Evolutionary conservation across 257 asterid genomes (phyloP), one percentile per base, ranked within the genome.

Genomic region (Lithospermum erythrorhizon): DNA sequence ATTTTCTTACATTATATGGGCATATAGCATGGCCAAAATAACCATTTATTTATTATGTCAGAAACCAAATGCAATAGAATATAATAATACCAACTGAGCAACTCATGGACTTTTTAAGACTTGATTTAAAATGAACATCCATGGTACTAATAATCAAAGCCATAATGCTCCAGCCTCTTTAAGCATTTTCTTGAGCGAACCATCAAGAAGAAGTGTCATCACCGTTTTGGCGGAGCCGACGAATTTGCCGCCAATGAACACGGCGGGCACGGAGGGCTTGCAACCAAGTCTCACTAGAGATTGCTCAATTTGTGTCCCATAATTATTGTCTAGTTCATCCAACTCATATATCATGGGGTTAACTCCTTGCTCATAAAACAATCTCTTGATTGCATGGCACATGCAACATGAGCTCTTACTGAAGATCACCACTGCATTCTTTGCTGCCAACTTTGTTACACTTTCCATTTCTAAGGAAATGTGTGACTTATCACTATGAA

Each of bases 341-440:
- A 88, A 76, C 66, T 88, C 96, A 45, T 83, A 81, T 35, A 88
- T 77, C 0, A 80, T 87, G 4, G 95, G 96, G 72, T 87, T 85
- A 5, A 95, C 95, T 4, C 96, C 95, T 19, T 85, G 64, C 5
- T 88, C 88, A 25, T 85, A 79, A 68, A 87, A 87, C 65, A 87
- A 70, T 15, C 84, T 83, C 83, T 85, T 83, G 66, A 85, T 76
- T 85, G 87, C 83, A 57, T 87, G 89, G 67, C 93, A 85, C 96
- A 87, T 85, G 83, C 94, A 87, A 57, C 96, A 87, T 29, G 94
- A 75, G 76, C 96, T 87, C 70, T 85, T 85, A 10, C 93, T 87
- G 78, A 87, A 87, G 73, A 87, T 81, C 68, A 85, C 96, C 22
- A 80, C 83, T 0, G 88, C 95, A 25, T 73, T 85, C 84, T 83